These are phyloP conservation scores for Penicillium coprophilum DNA, from an alignment of 495 filamentous ascomycete species.

Conservation along the genomic window DNA sequence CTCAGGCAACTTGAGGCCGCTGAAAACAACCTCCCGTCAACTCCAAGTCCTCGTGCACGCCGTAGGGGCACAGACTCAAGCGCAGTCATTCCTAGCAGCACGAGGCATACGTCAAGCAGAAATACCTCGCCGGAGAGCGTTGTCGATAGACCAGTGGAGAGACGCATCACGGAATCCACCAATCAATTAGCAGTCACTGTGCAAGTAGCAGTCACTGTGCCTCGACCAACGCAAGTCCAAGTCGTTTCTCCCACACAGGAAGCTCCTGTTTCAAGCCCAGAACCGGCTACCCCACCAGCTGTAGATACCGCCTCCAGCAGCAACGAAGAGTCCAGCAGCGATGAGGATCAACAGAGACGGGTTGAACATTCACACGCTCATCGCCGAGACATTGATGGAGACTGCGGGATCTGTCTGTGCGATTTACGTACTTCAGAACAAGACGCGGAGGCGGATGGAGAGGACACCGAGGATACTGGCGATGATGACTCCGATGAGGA, in stretches of 20 bases:
- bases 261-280: background rate
- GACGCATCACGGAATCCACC: background rate
- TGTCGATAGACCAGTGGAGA: background rate
- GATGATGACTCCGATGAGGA: background rate
- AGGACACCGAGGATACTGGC: background rate
- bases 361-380: conserved; percentile 19
- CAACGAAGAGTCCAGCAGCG: background rate
- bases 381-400: conserved; percentile 58
- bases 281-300: background rate
- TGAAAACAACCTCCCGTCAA: background rate
- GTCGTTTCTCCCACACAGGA: background rate
- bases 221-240: conserved; percentile 1
- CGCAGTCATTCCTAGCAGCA: background rate
- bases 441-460: background rate
- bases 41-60: background rate
- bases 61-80: background rate
- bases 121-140: background rate
- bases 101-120: background rate
- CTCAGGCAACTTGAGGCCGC: background rate
- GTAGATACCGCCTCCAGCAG: background rate
- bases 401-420: conserved; percentile 68
- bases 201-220: background rate
- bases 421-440: background rate
- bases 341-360: background rate
- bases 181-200: background rate